Evolutionary conservation across 2,329 filamentous ascomycete species (phyloP), one percentile per base, ranked within the genome.

Genomic region (Davidsoniella neocaledoniae): DNA sequence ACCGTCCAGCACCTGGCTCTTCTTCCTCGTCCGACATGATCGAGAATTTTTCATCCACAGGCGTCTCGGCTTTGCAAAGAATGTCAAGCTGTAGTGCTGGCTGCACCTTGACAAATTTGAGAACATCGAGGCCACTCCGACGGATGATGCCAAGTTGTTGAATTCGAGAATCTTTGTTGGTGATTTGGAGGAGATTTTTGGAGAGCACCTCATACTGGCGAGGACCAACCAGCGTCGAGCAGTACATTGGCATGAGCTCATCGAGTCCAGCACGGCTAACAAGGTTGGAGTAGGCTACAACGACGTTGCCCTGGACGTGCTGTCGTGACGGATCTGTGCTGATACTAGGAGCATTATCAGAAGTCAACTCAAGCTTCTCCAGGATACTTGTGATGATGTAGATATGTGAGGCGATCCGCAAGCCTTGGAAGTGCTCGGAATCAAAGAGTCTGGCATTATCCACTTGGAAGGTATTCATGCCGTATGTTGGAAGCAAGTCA

Each of bases 181-280:
- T 72, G 49, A 95, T 73, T 43, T 84, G 76, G 46, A 87, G 81
- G 50, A 95, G 67, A 50, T 93, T 83, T 48, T 77, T 75, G 51
- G 81, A 85, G 45, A 98, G 71, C 14, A 81, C 80, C 49, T 79
- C 74, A 56, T 86, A 79, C 54, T 74, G 73, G 54, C 81, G 73
- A 10, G 76, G 68, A 5, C 71, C 66, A 8, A 76, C 71, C 10
- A 98, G 70, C 57, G 86, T 81, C 7, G 86, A 86, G 54, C 85
- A 88, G 62, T 98, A 98, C 1, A 94, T 68, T 0, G 91, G 88
- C 50, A 94, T 83, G 40, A 91, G 67, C 54, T 90, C 81, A 53
- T 83, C 77, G 49, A 91, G 76, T 33, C 79, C 77, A 14, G 77
- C 76, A 43, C 82, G 71, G 41, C 84, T 78, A 37, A 98, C 67